Evolutionary conservation across 495 filamentous ascomycete genomes (phyloP).

Genomic region (Sphaerosporella brunnea): DNA sequence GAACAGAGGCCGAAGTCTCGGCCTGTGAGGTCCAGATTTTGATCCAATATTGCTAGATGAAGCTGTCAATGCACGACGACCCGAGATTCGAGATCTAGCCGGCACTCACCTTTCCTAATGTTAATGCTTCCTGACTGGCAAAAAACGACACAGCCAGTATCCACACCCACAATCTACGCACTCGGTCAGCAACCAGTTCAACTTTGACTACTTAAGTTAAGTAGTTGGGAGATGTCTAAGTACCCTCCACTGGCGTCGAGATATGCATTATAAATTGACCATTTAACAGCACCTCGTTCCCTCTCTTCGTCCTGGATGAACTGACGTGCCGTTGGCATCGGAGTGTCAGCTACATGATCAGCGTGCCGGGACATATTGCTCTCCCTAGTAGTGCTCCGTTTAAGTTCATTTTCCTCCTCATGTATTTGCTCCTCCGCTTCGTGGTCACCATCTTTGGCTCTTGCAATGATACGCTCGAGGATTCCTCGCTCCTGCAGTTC

Average conservation of each 20-base stretch:
- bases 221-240: slow-evolving; percentile 5
- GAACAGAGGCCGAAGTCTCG: slow-evolving; percentile 2
- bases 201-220: slow-evolving; percentile 2
- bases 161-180: slow-evolving; percentile 37
- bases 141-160: slow-evolving; percentile 36
- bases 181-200: not conserved
- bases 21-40: slow-evolving; percentile 21
- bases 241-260: slow-evolving; percentile 46
- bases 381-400: slow-evolving; percentile 15
- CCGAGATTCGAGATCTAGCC: not conserved
- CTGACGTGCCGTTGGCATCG: slow-evolving; percentile 33
- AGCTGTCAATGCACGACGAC: not conserved
- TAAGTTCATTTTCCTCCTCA: slow-evolving; percentile 9
- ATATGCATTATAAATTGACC: slow-evolving; percentile 45
- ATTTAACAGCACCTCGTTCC: slow-evolving; percentile 47
- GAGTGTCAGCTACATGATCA: slow-evolving; percentile 3
- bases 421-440: slow-evolving; percentile 14
- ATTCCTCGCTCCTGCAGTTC: slow-evolving; percentile 39
- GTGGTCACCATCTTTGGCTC: slow-evolving; percentile 32
- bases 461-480: slow-evolving; percentile 41
- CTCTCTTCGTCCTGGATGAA: slow-evolving; percentile 59
- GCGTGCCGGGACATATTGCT: slow-evolving; percentile 2
- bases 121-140: slow-evolving; percentile 32
- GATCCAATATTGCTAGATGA: slow-evolving; percentile 17
- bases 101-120: slow-evolving; percentile 32